These are phyloP conservation scores for Liriodendron chinense DNA, from an alignment of 164 flowering plant species.

Conservation along the genomic window DNA sequence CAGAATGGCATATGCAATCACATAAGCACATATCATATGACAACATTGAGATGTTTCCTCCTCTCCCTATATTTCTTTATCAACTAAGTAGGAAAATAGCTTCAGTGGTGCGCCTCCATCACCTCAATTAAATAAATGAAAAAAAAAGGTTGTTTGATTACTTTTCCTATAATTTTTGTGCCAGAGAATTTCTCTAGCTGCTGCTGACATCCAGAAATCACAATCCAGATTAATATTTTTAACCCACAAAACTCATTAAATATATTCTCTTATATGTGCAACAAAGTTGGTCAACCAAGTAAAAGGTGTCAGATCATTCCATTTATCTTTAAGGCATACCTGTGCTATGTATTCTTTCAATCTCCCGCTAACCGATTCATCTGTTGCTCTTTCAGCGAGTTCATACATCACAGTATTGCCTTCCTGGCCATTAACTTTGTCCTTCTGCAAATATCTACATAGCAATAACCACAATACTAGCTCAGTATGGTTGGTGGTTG, in stretches of 20 bases:
- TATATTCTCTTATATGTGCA: not conserved
- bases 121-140: not conserved
- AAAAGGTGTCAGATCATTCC: not conserved
- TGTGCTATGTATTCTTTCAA: constrained; percentile 61
- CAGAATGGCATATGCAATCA: no score
- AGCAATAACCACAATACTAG: not conserved
- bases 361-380: constrained; percentile 38
- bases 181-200: no score
- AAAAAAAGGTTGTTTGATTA: not conserved
- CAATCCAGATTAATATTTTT: not conserved
- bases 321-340: constrained; percentile 32
- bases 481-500: not conserved
- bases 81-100: no score
- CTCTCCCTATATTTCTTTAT: no score
- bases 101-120: not conserved
- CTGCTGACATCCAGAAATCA: no score
- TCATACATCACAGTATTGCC: constrained; percentile 64
- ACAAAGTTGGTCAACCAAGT: not conserved
- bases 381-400: constrained; percentile 82
- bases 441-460: constrained; percentile 71
- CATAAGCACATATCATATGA: no score
- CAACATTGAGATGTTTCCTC: no score
- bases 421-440: constrained; percentile 73
- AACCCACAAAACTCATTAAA: not conserved
- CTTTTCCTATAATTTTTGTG: not conserved